Base-by-base conservation (phyloP, 495 filamentous ascomycete species). In the Parathielavia hyrcaniae region DNA sequence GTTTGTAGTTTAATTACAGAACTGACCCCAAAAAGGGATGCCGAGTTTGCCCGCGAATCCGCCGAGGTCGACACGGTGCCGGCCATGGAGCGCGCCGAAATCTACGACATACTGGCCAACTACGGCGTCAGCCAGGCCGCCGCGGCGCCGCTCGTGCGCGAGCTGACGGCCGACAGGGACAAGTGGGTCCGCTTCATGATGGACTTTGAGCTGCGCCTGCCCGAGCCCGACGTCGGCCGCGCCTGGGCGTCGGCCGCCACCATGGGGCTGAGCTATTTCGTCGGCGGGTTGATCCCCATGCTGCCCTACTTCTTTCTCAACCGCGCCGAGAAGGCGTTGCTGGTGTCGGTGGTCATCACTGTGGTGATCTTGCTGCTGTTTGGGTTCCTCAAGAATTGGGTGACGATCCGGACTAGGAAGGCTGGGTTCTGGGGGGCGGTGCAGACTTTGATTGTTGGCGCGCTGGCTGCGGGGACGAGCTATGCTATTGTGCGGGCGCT, bases 241-340 rank as follows among this genome's bases (percentile, higher is more conserved):
- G 73, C 74, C 12, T 80, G 69, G 69, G 64, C 80, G n/a, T 74
- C 71, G 26, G 79, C 77, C 16, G 59, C 70, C 4, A 76, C 75
- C 17, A 81, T 82, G 77, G 80, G 75, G 5, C 7, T 77, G 9
- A 68, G 75, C 23, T 83, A 83, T 62, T 79, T 83, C 39, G 59
- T 82, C 11, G 78, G 81, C 46, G 81, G 81, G 2, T 66, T 83
- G 23, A 66, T 83, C 7, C 81, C 81, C 0, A 77, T 83, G 77
- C 70, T 81, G 39, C 81, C 81, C 2, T 83, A 84, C 58, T 83
- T 83, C 55, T 71, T 70, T 38, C 70, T 77, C 63, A 48, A 71
- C 17, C 62, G 73, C 20, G 73, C 77, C 11, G 60, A 59, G 11
- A 57, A 75, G 34, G 81, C 79, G 1, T 62, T 84, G 19, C 75